A percentile compares a stretch with the other conserved stretches of the same genome.
phyloP scores from a whole-genome alignment of 352 stramenopile genomes.

The Pythium aristosporum region DNA sequence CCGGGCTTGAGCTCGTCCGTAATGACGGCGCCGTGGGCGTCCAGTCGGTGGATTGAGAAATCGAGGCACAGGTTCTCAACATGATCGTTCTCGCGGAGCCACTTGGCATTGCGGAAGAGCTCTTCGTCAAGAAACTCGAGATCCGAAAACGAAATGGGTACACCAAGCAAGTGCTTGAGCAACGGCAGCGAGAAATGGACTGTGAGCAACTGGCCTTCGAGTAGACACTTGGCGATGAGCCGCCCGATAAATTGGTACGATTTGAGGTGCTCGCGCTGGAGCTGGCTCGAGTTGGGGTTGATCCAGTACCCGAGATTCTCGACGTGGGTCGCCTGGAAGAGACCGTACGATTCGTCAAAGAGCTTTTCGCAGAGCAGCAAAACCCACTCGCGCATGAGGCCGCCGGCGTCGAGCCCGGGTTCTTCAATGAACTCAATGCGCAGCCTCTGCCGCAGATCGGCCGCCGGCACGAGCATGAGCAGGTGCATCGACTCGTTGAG shows the following conservation, averaged over 20 bases:
- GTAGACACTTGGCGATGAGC: slow-evolving; percentile 72
- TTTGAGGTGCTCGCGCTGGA: slow-evolving; percentile 68
- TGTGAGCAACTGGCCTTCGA: slow-evolving; percentile 74
- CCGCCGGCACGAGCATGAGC: slow-evolving; percentile 72
- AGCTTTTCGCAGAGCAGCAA: slow-evolving; percentile 72
- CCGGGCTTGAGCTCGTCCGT: slow-evolving; percentile 90
- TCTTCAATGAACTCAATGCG: slow-evolving; percentile 87
- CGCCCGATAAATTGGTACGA: slow-evolving; percentile 78
- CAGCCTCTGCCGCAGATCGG: slow-evolving; percentile 67
- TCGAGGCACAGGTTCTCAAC: slow-evolving; percentile 68
- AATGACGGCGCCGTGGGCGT: slow-evolving; percentile 48
- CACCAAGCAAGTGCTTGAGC: slow-evolving; percentile 80
- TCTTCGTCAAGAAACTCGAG: slow-evolving; percentile 81
- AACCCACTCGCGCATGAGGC: slow-evolving; percentile 79
- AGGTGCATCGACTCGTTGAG: slow-evolving; percentile 82
- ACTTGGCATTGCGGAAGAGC: slow-evolving; percentile 62
- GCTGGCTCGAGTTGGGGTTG: slow-evolving; percentile 69
- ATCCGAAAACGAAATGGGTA: slow-evolving; percentile 81
- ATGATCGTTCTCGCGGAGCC: slow-evolving; percentile 64
- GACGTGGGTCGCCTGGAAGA: slow-evolving; percentile 72
- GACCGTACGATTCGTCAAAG: slow-evolving; percentile 74
- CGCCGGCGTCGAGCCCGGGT: slow-evolving; percentile 69
- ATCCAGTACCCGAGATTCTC: slow-evolving; percentile 85
- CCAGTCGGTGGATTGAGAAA: slow-evolving; percentile 65
- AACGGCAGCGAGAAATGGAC: slow-evolving; percentile 77